Conservation (phyloP, 139 green algal genomes). For the Choricystis sp. region DNA sequence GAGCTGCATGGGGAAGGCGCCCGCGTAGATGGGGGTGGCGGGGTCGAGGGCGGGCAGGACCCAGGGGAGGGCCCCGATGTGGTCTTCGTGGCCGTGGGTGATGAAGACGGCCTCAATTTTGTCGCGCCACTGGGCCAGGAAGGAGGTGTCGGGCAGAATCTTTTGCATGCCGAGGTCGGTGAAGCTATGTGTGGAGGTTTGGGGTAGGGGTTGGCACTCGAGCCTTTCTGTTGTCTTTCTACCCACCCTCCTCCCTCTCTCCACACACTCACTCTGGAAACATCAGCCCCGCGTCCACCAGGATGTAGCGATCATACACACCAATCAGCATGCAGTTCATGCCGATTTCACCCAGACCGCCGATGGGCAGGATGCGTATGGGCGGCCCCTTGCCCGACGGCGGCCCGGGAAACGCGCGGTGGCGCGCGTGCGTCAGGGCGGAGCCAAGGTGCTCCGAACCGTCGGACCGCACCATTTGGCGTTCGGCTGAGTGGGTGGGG, state of each 20-base stretch:
- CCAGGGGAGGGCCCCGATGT: conserved; percentile 93
- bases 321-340: conserved; percentile 99
- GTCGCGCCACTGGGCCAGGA: conserved; percentile 85
- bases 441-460: conserved; percentile 61
- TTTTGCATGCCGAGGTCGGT: conserved; percentile 93
- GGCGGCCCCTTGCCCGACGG: conserved; percentile 51
- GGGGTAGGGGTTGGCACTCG: background rate
- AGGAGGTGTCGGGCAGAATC: conserved; percentile 90
- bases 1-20: conserved; percentile 85
- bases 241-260: background rate
- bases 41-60: conserved; percentile 78
- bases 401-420: conserved; percentile 38
- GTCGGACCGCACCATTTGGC: conserved; percentile 10
- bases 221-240: too few relatives aligned
- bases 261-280: conserved; percentile 79
- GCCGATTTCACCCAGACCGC: conserved; percentile 94
- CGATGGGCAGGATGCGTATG: conserved; percentile 87
- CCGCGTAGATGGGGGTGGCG: conserved; percentile 72
- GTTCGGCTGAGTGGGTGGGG: background rate
- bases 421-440: conserved; percentile 18
- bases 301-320: conserved; percentile 86
- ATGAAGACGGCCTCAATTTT: conserved; percentile 96
- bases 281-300: conserved; percentile 98
- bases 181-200: conserved; percentile 39
- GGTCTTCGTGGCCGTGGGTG: conserved; percentile 95